Percentiles rank a stretch among this genome's conserved stretches.
Evolutionary conservation across 441 rosid genomes (phyloP).

Genomic region (Erodium moschatum): DNA sequence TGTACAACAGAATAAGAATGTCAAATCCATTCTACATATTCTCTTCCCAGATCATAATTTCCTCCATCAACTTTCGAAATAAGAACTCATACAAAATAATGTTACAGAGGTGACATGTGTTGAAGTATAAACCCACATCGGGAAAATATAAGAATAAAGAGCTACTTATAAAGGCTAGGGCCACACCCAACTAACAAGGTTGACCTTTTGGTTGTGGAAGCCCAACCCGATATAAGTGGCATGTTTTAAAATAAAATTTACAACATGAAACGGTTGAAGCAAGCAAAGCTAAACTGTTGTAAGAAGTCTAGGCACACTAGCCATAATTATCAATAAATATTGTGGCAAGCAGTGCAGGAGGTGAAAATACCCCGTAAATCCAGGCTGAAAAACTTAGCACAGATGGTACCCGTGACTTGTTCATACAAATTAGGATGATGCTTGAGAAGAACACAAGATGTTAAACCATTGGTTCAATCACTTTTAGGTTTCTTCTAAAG

Average conservation of each 20-base stretch:
- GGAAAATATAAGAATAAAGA: too few species aligned
- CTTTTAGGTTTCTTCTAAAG: conserved; percentile 3
- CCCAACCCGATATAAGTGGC: too few species aligned
- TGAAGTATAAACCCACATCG: too few species aligned
- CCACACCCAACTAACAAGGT: too few species aligned
- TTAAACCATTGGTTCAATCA: background rate
- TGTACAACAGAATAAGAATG: background rate
- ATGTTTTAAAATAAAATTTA: too few species aligned
- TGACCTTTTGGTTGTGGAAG: too few species aligned
- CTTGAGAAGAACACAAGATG: background rate
- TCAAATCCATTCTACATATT: background rate
- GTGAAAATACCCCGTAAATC: background rate
- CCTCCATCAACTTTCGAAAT: background rate
- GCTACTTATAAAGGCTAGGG: too few species aligned
- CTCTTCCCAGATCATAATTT: background rate
- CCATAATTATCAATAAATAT: background rate
- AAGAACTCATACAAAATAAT: background rate
- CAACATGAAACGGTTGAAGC: background rate
- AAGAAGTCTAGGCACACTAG: background rate
- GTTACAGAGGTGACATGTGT: background rate
- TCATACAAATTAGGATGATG: background rate
- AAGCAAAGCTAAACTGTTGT: background rate
- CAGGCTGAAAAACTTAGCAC: background rate
- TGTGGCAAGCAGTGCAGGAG: background rate
- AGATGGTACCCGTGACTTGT: background rate